Conservation (phyloP, 495 filamentous ascomycete genomes). For the Clavariopsis aquatica region DNA sequence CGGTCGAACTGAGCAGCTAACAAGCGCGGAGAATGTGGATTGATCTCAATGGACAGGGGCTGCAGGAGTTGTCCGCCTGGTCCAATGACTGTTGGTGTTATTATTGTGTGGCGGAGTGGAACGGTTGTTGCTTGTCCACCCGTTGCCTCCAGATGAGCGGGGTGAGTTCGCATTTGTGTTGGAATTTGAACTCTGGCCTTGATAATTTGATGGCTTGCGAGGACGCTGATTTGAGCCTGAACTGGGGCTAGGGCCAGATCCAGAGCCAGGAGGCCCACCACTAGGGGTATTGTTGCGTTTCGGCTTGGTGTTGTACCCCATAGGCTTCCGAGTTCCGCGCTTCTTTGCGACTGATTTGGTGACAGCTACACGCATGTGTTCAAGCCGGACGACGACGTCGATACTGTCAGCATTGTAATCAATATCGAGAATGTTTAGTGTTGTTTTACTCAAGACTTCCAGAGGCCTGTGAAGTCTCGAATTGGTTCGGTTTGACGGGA, state of each 20-base stretch:
- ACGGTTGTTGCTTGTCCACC: slow-evolving; percentile 19
- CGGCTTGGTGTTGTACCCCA: slow-evolving; percentile 2
- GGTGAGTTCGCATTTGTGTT: slow-evolving; percentile 11
- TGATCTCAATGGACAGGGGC: slow-evolving; percentile 22
- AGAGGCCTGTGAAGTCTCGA: slow-evolving; percentile 15
- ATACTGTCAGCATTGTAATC: slow-evolving; percentile 23
- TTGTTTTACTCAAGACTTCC: slow-evolving; percentile 5
- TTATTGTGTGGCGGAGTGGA: slow-evolving; percentile 18
- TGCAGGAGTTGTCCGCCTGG: slow-evolving; percentile 21
- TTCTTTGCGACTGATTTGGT: slow-evolving; percentile 21
- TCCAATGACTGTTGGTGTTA: slow-evolving; percentile 16
- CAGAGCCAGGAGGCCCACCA: background rate
- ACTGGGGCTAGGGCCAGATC: background rate
- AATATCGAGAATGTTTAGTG: slow-evolving; percentile 3
- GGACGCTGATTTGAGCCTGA: slow-evolving; percentile 14
- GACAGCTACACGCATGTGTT: slow-evolving; percentile 14
- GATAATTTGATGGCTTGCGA: slow-evolving; percentile 31
- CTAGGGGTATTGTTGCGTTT: slow-evolving; percentile 22
- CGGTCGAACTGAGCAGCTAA: background rate
- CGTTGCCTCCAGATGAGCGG: slow-evolving; percentile 11
- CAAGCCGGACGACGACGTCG: slow-evolving; percentile 26
- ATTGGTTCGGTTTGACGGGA: slow-evolving; percentile 17
- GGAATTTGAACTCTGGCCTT: slow-evolving; percentile 21
- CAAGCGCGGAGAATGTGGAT: background rate
- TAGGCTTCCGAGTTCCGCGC: slow-evolving; percentile 5